Base-by-base conservation (phyloP, 73 alveolate species). In the Loxodes magnus region DNA sequence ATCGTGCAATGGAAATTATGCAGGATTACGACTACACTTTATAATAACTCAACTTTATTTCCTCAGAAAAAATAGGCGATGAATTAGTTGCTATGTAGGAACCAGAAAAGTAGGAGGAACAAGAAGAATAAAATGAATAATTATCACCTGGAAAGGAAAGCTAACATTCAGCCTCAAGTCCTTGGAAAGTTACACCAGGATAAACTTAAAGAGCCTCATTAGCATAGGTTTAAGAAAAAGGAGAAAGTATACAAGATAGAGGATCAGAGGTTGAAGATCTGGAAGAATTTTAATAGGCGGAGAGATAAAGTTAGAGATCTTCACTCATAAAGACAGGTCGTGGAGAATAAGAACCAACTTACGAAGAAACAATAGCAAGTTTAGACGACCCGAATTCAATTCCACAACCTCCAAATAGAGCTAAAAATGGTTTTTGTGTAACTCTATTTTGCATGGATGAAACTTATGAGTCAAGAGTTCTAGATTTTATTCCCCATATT, bases 391-490 rank as follows among this genome's bases (percentile, higher is more conserved):
- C 86, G 50, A 91, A 88, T 46, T 61, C 77, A 15, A 70, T 93
- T 5, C 99, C 99, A 17, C 96, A 89, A 9, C 94, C 96, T 12
- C 99, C 99, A 10, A 87, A 82, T 50, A 77, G 73, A 33, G 95
- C 95, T 5, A 73, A 82, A 41, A 92, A 92, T 82, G 99, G 97
- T 5, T 82, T 92, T 67, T 93, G 94, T 36, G 72, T 92, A 27
- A 86, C 88, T 51, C 69, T 92, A 56, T 92, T 88, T 74, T 92
- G 96, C 59, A 89, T 92, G 20, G 99, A 92, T 71, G 96, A 87
- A 51, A 91, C 96, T 43, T 92, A 85, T 60, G 99, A 92, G 48
- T 66, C 90, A 19, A 55, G 97, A 35, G 80, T 96, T 21, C 61
- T 82, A 53, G 99, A 92, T 59, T 92, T 92, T 68, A 75, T 92